These are phyloP conservation scores for Corynascus novoguineensis DNA, from an alignment of 495 filamentous ascomycete species.

Conservation along the genomic window DNA sequence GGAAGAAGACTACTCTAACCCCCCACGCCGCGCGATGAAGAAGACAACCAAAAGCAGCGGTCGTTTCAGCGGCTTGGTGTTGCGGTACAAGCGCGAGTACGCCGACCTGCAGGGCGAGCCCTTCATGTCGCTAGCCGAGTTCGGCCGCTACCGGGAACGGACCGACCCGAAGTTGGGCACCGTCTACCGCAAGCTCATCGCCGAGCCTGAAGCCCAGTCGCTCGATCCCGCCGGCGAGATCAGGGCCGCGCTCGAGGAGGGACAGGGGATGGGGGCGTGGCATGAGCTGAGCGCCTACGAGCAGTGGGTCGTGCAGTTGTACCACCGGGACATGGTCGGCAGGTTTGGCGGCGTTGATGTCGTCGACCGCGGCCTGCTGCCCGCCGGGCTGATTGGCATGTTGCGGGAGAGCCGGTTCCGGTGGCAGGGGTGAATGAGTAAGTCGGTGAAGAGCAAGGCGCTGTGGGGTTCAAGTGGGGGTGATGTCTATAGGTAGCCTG, in stretches of 20 bases:
- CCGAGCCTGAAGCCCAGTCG: background rate
- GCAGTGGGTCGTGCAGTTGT: slow-evolving; percentile 48
- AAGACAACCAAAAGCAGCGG: background rate
- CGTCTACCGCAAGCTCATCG: slow-evolving; percentile 16
- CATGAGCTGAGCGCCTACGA: slow-evolving; percentile 30
- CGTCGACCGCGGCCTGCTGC: slow-evolving; percentile 49
- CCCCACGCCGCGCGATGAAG: too few species aligned
- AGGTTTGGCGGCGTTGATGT: slow-evolving; percentile 47
- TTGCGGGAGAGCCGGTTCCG: slow-evolving; percentile 31
- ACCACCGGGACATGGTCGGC: slow-evolving; percentile 44
- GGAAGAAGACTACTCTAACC: too few species aligned
- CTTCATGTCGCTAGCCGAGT: slow-evolving; percentile 50
- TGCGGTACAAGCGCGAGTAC: slow-evolving; percentile 11
- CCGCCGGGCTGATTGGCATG: slow-evolving; percentile 48
- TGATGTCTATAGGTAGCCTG: background rate
- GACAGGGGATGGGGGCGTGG: slow-evolving; percentile 8
- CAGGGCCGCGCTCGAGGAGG: slow-evolving; percentile 21
- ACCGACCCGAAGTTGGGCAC: slow-evolving; percentile 21
- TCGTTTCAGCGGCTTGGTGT: background rate
- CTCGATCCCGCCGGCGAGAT: slow-evolving; percentile 11
- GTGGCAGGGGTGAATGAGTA: slow-evolving; percentile 23
- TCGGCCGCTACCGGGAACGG: slow-evolving; percentile 38
- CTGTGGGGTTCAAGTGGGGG: background rate
- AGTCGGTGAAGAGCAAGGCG: background rate
- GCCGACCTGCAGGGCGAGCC: slow-evolving; percentile 17